Conservation (phyloP, 495 filamentous ascomycete genomes). For the Penicillium tannophilum region DNA sequence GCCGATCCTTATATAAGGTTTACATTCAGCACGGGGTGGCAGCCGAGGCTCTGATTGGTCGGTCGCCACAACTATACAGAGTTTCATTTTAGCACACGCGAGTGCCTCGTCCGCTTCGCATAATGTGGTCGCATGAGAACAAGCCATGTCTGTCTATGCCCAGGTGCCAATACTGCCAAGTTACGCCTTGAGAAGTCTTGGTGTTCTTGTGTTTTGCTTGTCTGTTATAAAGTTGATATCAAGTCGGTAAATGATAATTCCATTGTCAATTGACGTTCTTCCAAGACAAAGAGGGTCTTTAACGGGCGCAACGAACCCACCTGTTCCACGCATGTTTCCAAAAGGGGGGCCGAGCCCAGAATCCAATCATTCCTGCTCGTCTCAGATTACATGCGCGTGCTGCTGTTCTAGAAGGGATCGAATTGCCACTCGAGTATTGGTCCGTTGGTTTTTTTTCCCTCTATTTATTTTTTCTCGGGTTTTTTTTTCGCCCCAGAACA, state of each 20-base stretch:
- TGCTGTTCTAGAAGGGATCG: conserved; percentile 8
- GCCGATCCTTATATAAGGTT: not conserved
- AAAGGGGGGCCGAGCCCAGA: not conserved
- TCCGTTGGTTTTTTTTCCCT: not conserved
- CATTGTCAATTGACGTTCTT: not conserved
- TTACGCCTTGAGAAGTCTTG: conserved; percentile 1
- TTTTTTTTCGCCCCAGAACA: not conserved
- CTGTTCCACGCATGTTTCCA: no score
- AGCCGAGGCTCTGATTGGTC: not conserved
- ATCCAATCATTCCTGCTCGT: not conserved
- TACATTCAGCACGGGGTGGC: conserved; percentile 1
- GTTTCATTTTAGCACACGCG: no score
- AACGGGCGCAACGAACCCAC: not conserved
- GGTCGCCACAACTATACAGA: not conserved
- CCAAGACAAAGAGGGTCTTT: not conserved
- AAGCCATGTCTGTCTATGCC: not conserved
- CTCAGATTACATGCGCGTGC: conserved; percentile 6
- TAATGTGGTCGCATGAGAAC: not conserved
- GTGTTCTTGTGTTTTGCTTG: conserved; percentile 4
- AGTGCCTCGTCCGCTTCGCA: no score
- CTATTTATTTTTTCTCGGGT: not conserved
- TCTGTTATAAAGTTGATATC: not conserved
- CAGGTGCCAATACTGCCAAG: not conserved
- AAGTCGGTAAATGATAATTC: not conserved
- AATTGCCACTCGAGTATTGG: not conserved